Conservation (phyloP, 495 filamentous ascomycete genomes). For the Annulohypoxylon moriforme region DNA sequence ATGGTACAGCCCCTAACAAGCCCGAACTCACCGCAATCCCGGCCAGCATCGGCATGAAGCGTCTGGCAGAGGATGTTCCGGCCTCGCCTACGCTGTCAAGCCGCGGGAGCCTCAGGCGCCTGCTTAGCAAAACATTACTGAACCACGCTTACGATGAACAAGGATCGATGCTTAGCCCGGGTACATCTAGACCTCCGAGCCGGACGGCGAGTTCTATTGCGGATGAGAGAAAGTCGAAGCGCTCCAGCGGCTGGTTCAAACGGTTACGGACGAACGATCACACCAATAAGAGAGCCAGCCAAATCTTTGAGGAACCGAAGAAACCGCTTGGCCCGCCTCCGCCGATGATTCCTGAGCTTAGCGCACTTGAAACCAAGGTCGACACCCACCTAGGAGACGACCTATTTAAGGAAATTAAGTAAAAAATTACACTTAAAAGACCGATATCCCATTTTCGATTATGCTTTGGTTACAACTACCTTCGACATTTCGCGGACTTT, state of each 20-base stretch:
- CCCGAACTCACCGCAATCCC: conserved; percentile 45
- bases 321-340: conserved; percentile 63
- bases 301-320: conserved; percentile 46
- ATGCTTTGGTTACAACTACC: conserved; percentile 27
- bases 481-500: conserved; percentile 20
- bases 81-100: conserved; percentile 58
- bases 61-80: conserved; percentile 57
- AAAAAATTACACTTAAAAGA: conserved; percentile 9
- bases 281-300: conserved; percentile 45
- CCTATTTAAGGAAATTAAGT: conserved; percentile 68
- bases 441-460: conserved; percentile 29
- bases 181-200: conserved; percentile 52
- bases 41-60: conserved; percentile 51
- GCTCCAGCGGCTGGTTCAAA: conserved; percentile 63
- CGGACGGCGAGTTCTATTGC: conserved; percentile 49
- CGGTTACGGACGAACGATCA: conserved; percentile 54
- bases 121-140: conserved; percentile 59
- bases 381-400: conserved; percentile 62
- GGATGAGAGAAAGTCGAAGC: conserved; percentile 58
- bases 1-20: conserved; percentile 47
- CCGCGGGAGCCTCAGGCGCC: conserved; percentile 59
- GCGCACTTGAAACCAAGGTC: conserved; percentile 61
- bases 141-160: conserved; percentile 59
- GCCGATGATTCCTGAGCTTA: conserved; percentile 70
- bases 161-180: conserved; percentile 42